Base-by-base conservation (phyloP, 1,139 yeast genomes). In the Pichia sp. region DNA sequence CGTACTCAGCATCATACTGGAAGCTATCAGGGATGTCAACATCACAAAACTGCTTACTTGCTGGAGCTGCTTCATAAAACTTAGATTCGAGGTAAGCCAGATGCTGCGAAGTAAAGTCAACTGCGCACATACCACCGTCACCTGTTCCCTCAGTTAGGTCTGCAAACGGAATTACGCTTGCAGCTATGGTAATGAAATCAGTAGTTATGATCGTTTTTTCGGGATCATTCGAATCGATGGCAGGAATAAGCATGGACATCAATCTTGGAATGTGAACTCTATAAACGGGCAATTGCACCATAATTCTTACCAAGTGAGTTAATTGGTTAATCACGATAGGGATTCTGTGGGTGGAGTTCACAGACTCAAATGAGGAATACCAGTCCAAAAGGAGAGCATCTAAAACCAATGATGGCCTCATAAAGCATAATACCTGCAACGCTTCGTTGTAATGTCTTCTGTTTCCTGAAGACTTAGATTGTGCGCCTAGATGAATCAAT, bases 171-270 rank as follows among this genome's bases (percentile, higher is more conserved):
- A 84, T 73, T 44, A 77, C 81, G 12, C 81, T 67, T 0, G 88
- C 79, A 22, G 82, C 72, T 0, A 85, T 69, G 11, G 86, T 80
- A 43, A 91, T 70, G 18, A 84, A 72, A 43, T 79, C 75, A 34
- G 88, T 62, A 0, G 95, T 74, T 35, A 74, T 69, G 23, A 79
- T 66, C 0, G 96, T 80, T 53, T 88, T 77, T 20, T 67, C 71
- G 37, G 87, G 67, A 58, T 91, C 98, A 56, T 88, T 91, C 1
- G 93, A 75, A 55, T 91, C 97, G 30, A 91, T 77, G 17, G 94
- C 96, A 0, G 88, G 85, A 12, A 88, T 58, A 1, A 82, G 64
- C 55, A 85, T 67, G 34, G 77, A 73, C 27, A 88, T 55, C 16
- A 91, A 63, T 38, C 94, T 74, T 0, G 94, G 74, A 20, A 86